These are phyloP conservation scores for Capronia americana DNA, from an alignment of 2,329 filamentous ascomycete genomes.

Conservation along the genomic window DNA sequence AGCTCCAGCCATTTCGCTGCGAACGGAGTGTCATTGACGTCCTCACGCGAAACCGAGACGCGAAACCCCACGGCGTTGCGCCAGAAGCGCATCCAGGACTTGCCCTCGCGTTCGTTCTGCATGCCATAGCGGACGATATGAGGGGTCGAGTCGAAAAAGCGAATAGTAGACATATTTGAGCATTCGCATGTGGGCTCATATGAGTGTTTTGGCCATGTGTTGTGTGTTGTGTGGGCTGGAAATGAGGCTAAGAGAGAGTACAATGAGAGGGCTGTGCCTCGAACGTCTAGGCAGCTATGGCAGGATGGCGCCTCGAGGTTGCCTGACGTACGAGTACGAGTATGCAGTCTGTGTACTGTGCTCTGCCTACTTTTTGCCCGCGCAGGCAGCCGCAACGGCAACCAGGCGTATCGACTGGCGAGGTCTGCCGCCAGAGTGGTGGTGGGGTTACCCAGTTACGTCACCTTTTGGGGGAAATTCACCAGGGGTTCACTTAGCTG, in stretches of 20 bases:
- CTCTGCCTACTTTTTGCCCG: not conserved
- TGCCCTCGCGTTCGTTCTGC: constrained; percentile 21
- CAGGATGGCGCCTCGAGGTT: no score
- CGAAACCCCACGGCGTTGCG: constrained; percentile 17
- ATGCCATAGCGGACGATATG: constrained; percentile 28
- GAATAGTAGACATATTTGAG: constrained; percentile 17
- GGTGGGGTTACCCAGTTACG: no score
- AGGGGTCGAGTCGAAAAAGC: constrained; percentile 23
- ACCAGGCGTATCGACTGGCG: not conserved
- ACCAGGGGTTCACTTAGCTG: no score
- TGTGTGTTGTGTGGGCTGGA: no score
- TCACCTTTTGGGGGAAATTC: no score
- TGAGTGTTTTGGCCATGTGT: not conserved
- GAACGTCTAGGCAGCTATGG: not conserved
- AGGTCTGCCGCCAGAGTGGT: not conserved
- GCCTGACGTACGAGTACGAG: not conserved
- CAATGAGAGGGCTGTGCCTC: not conserved
- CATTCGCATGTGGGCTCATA: not conserved
- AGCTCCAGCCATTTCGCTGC: constrained; percentile 11
- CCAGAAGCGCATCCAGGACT: constrained; percentile 20
- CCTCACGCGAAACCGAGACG: constrained; percentile 11
- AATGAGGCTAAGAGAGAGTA: not conserved
- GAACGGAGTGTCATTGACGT: constrained; percentile 16
- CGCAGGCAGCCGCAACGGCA: not conserved
- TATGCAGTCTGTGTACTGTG: not conserved